Base-by-base conservation (phyloP, 495 filamentous ascomycete species). In the Massariosphaeria phaeospora region DNA sequence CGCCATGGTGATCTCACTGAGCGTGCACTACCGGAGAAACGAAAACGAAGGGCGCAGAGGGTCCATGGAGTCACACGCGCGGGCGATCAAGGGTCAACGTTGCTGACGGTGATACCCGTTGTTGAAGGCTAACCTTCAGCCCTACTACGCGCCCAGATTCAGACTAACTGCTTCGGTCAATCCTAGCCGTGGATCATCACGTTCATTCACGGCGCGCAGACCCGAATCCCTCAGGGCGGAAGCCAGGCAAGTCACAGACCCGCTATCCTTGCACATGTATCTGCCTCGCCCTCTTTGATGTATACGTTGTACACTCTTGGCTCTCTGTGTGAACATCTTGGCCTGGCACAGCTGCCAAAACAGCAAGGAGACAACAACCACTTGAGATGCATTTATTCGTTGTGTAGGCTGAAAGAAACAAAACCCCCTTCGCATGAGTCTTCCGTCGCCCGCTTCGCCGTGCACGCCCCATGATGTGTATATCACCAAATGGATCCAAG, bases 1-100 rank as follows among this genome's bases (percentile, higher is more conserved):
- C 30, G 48, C 44, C 55, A 61, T 61, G 25, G n/a, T 31, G 44
- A 39, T 20, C 52, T 48, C 34, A 31, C 21, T n/a, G 17, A 21
- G 15, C 5, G 1, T 29, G 36, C 24, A 36, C 33, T 42, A 42
- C 35, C 29, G 45, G n/a, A 6, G 30, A 24, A 25, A 12, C 20
- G 30, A 20, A 24, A 13, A 26, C 13, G 12, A 18, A 10, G n/a
- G 31, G 33, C 10, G 8, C 3, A 29, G 27, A 15, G 31, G 24
- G 34, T 38, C 41, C 33, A 40, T 42, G 33, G 52, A n/a, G 21
- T 15, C 29, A 13, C 31, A 31, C 40, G 18, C 40, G 21, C 26
- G 21, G 7, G 40, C n/a, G n/a, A n/a, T n/a, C 30, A n/a, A 34
- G 8, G 38, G 10, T n/a, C n/a, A 41, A 7, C 38, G 7, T 41